Conservation (phyloP, 176 grass and related monocot genomes). For the Puya raimondii region DNA sequence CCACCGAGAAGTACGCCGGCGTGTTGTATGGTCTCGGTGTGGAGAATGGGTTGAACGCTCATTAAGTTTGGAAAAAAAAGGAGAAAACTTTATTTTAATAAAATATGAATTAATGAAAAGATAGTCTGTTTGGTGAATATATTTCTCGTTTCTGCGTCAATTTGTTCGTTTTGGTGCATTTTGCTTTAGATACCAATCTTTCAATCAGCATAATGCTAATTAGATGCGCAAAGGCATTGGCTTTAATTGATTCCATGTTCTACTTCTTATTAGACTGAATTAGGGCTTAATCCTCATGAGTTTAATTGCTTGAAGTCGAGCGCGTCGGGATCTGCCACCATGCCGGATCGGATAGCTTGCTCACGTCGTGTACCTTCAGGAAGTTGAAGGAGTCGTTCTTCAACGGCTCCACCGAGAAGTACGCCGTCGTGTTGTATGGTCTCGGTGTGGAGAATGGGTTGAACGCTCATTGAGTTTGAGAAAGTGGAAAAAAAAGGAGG, state of each 20-base stretch:
- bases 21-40: constrained; percentile 80
- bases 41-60: constrained; percentile 70
- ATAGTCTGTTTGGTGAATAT: constrained; percentile 7
- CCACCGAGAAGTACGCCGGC: constrained; percentile 89
- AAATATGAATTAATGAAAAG: constrained; percentile 1
- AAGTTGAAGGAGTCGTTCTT: constrained; percentile 87
- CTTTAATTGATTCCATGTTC: too few relatives aligned
- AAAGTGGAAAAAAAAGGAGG: neutral
- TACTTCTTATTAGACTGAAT: too few relatives aligned
- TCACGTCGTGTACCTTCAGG: constrained; percentile 72
- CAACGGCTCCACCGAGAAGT: constrained; percentile 69
- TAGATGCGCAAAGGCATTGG: too few relatives aligned
- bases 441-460: constrained; percentile 79
- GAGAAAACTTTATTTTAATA: neutral
- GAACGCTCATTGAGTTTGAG: constrained; percentile 39
- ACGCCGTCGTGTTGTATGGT: constrained; percentile 89
- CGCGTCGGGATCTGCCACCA: constrained; percentile 90
- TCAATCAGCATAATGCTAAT: too few relatives aligned
- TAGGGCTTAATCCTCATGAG: too few relatives aligned
- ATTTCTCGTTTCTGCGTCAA: neutral
- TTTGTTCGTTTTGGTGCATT: neutral
- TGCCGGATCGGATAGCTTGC: constrained; percentile 83
- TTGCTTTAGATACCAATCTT: too few relatives aligned
- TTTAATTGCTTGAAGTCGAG: constrained; percentile 89
- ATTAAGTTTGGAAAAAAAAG: constrained; percentile 24